Evolutionary conservation across 805 yeast species (phyloP).

Genomic region (Isabelozyma gotoi): DNA sequence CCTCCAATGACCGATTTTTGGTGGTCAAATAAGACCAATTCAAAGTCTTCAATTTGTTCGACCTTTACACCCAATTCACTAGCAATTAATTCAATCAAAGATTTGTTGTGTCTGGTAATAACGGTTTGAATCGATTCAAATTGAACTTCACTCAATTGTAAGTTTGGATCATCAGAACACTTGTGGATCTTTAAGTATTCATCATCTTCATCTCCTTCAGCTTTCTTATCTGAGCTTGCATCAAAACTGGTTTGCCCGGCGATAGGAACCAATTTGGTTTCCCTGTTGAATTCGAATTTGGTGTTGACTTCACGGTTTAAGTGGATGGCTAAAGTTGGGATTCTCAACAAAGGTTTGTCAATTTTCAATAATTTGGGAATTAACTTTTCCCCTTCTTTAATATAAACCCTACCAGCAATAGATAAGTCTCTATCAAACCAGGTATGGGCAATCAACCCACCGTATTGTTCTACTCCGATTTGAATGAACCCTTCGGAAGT

Average conservation of each 20-base stretch:
- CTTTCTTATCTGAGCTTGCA: constrained; percentile 13
- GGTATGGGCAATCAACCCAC: constrained; percentile 95
- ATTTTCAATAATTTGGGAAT: constrained; percentile 74
- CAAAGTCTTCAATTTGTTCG: constrained; percentile 83
- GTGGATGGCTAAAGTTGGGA: constrained; percentile 94
- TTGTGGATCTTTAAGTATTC: neutral
- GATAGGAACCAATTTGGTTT: constrained; percentile 81
- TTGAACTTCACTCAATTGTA: constrained; percentile 47
- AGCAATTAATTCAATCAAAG: constrained; percentile 69
- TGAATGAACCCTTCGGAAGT: constrained; percentile 75
- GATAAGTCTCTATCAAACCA: constrained; percentile 96
- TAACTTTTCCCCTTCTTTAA: constrained; percentile 48
- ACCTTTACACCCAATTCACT: constrained; percentile 52
- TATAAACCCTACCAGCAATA: constrained; percentile 88
- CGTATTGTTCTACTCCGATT: constrained; percentile 91
- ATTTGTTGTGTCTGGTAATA: constrained; percentile 73
- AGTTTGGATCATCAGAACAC: constrained; percentile 53
- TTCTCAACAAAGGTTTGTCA: constrained; percentile 80
- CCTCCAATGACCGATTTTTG: constrained; percentile 88
- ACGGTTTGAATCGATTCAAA: constrained; percentile 66
- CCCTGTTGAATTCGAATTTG: constrained; percentile 87
- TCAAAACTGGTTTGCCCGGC: constrained; percentile 55
- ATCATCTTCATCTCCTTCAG: constrained; percentile 3
- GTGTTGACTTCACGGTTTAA: constrained; percentile 71
- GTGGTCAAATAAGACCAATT: constrained; percentile 79